Base-by-base conservation (phyloP, 2,329 filamentous ascomycete species). In the Proliferodiscus dingleyae region DNA sequence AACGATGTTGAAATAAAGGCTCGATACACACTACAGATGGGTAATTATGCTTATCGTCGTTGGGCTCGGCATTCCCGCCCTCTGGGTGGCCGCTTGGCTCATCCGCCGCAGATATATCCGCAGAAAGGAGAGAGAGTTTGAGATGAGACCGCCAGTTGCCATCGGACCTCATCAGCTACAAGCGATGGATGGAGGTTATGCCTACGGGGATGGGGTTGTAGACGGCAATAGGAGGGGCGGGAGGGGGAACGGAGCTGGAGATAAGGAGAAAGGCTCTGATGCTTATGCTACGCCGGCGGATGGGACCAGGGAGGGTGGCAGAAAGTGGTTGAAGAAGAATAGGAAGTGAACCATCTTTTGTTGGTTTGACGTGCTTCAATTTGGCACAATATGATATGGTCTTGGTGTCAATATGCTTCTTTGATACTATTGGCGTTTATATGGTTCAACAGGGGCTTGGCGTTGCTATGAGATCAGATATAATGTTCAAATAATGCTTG, bases 21-120 rank as follows among this genome's bases (percentile, higher is more conserved):
- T 87, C 40, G 73, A 75, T 6, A 74, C 71, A 22, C 87, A 91
- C 65, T 88, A 79, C 71, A 75, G 81, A 69, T 95, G 87, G 87
- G 78, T 94, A 37, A 74, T 91, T 51, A 88, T 93, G 75, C 73
- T 93, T 43, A 81, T 89, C 53, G 70, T 91, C 51, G 73, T 94
- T 22, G 74, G 83, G 34, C 70, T 91, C 49, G 83, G 72, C 43
- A 85, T 94, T 50, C 68, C 74, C 11, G 71, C 72, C 46, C 77
- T 88, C 58, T 85, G 83, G 73, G 67, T 84, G 30, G 73, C 78
- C 15, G 84, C 83, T 30, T 79, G 82, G 60, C 77, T 85, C 64
- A 80, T 87, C 68, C 85, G 87, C 54, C 80, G 81, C 46, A 82
- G 84, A 54, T 85, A 90, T 66, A 72, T 88, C 53, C 80, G 80